phyloP scores from a whole-genome alignment of 2,329 filamentous ascomycete genomes.

The Penicillium thymicola region DNA sequence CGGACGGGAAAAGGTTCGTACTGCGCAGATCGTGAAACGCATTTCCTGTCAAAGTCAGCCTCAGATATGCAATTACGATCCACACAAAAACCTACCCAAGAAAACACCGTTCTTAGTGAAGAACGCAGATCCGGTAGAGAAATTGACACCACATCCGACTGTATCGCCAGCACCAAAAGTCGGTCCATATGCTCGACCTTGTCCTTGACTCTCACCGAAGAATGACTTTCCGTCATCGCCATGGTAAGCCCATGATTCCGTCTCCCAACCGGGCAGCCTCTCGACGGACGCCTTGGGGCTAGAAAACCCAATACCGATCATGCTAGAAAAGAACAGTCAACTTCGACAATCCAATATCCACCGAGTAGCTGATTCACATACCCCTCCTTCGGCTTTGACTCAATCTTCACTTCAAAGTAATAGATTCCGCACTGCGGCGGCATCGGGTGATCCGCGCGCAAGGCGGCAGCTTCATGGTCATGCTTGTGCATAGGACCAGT shows the following conservation, averaged over 20 bases:
- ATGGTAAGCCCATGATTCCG: constrained; percentile 64
- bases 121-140: constrained; percentile 58
- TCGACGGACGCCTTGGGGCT: constrained; percentile 57
- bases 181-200: constrained; percentile 57
- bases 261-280: constrained; percentile 63
- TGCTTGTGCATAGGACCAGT: constrained; percentile 55
- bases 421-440: constrained; percentile 88
- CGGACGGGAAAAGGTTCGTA: constrained; percentile 51
- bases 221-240: constrained; percentile 65
- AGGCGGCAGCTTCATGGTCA: constrained; percentile 73
- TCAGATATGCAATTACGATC: background rate
- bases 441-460: constrained; percentile 82
- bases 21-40: constrained; percentile 47
- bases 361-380: constrained; percentile 36
- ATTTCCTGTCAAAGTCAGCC: constrained; percentile 50
- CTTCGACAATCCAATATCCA: background rate
- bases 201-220: constrained; percentile 54
- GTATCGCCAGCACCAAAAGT: constrained; percentile 59
- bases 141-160: constrained; percentile 64
- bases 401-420: constrained; percentile 76
- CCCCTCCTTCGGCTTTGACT: constrained; percentile 66
- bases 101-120: constrained; percentile 64
- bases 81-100: constrained; percentile 45
- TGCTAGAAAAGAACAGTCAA: constrained; percentile 20
- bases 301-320: constrained; percentile 59